Percentiles rank a stretch among this genome's conserved stretches.
Evolutionary conservation across 371 early-diverging fungal species (phyloP).

Genomic region (Blakeslea trispora): DNA sequence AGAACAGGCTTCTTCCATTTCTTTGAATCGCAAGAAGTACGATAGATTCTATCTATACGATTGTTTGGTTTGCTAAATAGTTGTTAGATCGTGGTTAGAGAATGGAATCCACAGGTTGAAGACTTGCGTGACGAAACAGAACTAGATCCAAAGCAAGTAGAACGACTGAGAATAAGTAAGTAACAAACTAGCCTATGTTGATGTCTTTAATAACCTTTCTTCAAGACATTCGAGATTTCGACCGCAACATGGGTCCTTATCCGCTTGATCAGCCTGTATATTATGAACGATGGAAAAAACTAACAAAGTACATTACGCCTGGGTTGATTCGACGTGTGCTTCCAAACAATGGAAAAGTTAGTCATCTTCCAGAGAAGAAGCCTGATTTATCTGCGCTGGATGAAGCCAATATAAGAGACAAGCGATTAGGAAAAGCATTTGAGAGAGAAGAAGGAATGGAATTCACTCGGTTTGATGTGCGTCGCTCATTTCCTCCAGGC

Average conservation of each 20-base stretch:
- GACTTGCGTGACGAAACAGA: constrained; percentile 54
- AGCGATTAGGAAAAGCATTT: constrained; percentile 39
- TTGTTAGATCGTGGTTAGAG: constrained; percentile 61
- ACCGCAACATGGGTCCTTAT: constrained; percentile 85
- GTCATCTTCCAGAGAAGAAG: constrained; percentile 37
- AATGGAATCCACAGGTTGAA: constrained; percentile 69
- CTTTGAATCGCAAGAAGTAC: constrained; percentile 69
- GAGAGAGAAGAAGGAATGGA: constrained; percentile 50
- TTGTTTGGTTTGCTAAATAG: neutral
- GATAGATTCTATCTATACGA: too few relatives aligned
- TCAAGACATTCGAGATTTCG: constrained; percentile 78
- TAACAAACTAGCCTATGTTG: neutral
- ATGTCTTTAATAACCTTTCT: too few relatives aligned
- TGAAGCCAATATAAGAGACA: constrained; percentile 22
- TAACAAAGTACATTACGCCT: constrained; percentile 68
- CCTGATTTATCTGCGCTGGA: constrained; percentile 13
- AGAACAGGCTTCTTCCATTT: constrained; percentile 77
- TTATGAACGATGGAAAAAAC: constrained; percentile 72
- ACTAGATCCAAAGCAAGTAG: constrained; percentile 50
- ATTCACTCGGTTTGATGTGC: constrained; percentile 76
- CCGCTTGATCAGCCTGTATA: constrained; percentile 69
- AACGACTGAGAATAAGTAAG: constrained; percentile 51
- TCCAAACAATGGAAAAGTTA: constrained; percentile 60
- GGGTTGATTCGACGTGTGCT: constrained; percentile 61
- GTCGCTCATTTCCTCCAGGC: constrained; percentile 77